Evolutionary conservation across 2,329 filamentous ascomycete species (phyloP).

Genomic region (Ceratocystis cacaofunesta): DNA sequence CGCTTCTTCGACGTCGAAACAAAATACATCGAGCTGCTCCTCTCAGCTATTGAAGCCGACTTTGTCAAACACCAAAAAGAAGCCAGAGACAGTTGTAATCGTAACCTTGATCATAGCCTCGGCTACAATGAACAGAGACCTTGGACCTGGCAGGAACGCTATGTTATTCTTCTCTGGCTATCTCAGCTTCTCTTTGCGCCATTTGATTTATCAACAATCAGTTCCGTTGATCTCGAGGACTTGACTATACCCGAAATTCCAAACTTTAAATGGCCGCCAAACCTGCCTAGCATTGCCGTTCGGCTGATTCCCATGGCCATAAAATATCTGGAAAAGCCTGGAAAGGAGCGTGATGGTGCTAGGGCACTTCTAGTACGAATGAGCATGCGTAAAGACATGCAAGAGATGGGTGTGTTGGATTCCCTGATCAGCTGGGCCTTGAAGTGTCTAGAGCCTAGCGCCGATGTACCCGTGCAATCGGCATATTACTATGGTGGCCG

Average conservation of each 20-base stretch:
- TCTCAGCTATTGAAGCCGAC: constrained; percentile 55
- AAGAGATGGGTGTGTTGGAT: constrained; percentile 53
- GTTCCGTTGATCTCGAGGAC: constrained; percentile 40
- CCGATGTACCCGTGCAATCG: constrained; percentile 28
- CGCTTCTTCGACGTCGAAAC: constrained; percentile 86
- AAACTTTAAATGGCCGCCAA: constrained; percentile 39
- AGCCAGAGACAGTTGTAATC: not conserved
- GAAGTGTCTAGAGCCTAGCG: constrained; percentile 36
- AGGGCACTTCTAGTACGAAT: constrained; percentile 67
- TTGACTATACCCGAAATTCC: constrained; percentile 29
- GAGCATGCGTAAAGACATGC: constrained; percentile 78
- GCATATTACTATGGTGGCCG: constrained; percentile 67
- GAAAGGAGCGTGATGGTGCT: constrained; percentile 84
- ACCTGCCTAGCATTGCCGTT: constrained; percentile 54
- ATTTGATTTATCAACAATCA: constrained; percentile 81
- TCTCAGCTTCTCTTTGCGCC: constrained; percentile 71
- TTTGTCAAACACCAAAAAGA: constrained; percentile 23
- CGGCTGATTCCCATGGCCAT: constrained; percentile 58
- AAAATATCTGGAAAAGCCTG: constrained; percentile 55
- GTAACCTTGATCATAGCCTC: constrained; percentile 16
- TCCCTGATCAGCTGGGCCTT: constrained; percentile 59
- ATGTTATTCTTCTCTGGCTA: constrained; percentile 76
- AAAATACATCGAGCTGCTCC: constrained; percentile 64
- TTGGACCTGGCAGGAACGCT: constrained; percentile 76
- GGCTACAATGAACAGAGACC: constrained; percentile 17